These are phyloP conservation scores for Xylaria sp. DNA, from an alignment of 2,329 filamentous ascomycete species.

Conservation along the genomic window DNA sequence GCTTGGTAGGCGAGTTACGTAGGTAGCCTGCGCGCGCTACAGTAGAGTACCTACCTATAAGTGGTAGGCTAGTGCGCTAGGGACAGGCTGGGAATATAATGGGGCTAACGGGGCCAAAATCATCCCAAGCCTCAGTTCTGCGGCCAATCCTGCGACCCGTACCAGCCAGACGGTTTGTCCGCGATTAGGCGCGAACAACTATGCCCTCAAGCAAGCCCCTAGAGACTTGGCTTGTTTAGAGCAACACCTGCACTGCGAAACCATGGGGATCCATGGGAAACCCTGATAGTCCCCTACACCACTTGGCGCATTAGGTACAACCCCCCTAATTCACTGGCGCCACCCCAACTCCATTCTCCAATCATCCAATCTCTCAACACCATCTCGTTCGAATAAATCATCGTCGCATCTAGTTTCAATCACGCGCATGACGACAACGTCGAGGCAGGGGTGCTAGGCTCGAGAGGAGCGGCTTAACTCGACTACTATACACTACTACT, in stretches of 20 bases:
- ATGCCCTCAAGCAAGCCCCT: constrained; percentile 23
- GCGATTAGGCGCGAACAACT: constrained; percentile 39
- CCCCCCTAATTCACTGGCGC: constrained; percentile 25
- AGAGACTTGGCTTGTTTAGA: constrained; percentile 46
- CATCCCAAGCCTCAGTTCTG: constrained; percentile 49
- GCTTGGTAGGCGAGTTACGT: background rate
- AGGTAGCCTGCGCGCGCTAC: background rate
- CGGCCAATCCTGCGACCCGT: constrained; percentile 51
- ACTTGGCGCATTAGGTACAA: constrained; percentile 34
- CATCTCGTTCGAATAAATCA: constrained; percentile 11
- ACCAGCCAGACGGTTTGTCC: constrained; percentile 50
- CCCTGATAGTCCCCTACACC: constrained; percentile 8
- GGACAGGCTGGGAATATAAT: constrained; percentile 23
- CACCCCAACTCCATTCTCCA: constrained; percentile 37
- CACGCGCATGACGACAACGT: constrained; percentile 35
- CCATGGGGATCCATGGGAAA: background rate
- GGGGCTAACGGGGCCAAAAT: constrained; percentile 42
- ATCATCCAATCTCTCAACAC: constrained; percentile 24
- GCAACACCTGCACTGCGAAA: constrained; percentile 40
- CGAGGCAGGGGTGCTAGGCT: constrained; percentile 22
- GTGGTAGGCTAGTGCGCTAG: background rate
- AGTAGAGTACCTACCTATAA: background rate
- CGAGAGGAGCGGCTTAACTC: constrained; percentile 12
- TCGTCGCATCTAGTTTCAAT: constrained; percentile 31
- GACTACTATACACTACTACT: background rate